phyloP scores from a whole-genome alignment of 768 basidiomycete species.

The Collybia nuda region DNA sequence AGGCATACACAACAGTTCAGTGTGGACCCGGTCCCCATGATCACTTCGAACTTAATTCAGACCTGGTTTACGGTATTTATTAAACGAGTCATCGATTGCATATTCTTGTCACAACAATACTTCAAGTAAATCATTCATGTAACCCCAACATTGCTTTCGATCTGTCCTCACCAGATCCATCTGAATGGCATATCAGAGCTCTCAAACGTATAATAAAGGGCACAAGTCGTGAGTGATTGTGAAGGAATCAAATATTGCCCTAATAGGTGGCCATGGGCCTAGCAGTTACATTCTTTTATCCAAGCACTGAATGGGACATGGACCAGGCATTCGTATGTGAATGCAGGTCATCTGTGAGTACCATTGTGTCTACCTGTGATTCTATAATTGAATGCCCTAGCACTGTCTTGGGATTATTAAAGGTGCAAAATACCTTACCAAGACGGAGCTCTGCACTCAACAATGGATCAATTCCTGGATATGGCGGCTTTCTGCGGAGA shows the following conservation, averaged over 20 bases:
- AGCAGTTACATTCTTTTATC: conserved; percentile 61
- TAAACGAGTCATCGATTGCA: not conserved
- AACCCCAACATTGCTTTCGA: conserved; percentile 58
- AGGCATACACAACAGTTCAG: conserved; percentile 54
- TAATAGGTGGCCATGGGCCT: conserved; percentile 9
- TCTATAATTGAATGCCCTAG: conserved; percentile 19
- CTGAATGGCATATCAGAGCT: conserved; percentile 50
- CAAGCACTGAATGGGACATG: conserved; percentile 72
- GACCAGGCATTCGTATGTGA: conserved; percentile 57
- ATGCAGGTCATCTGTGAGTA: conserved; percentile 42
- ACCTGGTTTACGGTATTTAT: conserved; percentile 54
- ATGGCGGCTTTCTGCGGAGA: conserved; percentile 22
- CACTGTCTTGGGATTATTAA: conserved; percentile 43
- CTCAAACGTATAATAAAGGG: conserved; percentile 33
- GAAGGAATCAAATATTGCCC: conserved; percentile 15
- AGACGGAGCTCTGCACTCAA: conserved; percentile 32
- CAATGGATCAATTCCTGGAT: conserved; percentile 47
- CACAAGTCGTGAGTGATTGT: conserved; percentile 28
- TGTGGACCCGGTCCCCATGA: conserved; percentile 43
- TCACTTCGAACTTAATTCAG: conserved; percentile 59
- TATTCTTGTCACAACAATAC: not conserved
- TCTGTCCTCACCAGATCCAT: conserved; percentile 37
- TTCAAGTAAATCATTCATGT: conserved; percentile 61
- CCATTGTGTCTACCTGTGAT: too few species aligned
- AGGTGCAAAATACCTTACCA: conserved; percentile 44